These are phyloP conservation scores for Trypanosoma boissoni DNA, from an alignment of 208 protist genomes.

Conservation along the genomic window DNA sequence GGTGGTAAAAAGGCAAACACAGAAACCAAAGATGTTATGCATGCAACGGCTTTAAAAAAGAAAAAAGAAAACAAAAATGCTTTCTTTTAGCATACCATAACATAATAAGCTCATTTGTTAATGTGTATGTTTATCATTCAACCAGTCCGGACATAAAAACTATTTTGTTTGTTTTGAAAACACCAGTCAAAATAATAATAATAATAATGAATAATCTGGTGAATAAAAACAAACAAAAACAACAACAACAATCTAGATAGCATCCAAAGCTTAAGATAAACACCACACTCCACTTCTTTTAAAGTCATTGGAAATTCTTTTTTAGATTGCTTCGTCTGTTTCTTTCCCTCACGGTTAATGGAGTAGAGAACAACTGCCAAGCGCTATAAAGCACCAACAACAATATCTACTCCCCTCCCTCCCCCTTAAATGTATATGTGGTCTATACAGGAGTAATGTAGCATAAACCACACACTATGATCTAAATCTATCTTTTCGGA, in stretches of 20 bases:
- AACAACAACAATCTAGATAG: neutral
- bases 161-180: no score
- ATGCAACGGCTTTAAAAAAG: neutral
- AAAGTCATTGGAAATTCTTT: no score
- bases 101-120: neutral
- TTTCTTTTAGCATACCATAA: neutral
- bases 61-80: neutral
- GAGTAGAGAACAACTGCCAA: no score
- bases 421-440: no score
- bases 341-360: neutral
- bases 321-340: no score
- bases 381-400: no score
- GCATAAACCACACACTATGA: no score
- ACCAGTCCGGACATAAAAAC: no score
- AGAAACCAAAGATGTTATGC: slow-evolving; percentile 1
- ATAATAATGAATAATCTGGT: neutral
- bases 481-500: neutral
- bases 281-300: no score
- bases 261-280: no score
- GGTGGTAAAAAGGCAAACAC: neutral
- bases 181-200: slow-evolving; percentile 9
- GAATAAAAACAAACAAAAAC: slow-evolving; percentile 4
- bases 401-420: no score
- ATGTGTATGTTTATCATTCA: neutral
- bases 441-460: no score